phyloP scores from a whole-genome alignment of 2,329 filamentous ascomycete genomes.

The Apiospora kogelbergensis region DNA sequence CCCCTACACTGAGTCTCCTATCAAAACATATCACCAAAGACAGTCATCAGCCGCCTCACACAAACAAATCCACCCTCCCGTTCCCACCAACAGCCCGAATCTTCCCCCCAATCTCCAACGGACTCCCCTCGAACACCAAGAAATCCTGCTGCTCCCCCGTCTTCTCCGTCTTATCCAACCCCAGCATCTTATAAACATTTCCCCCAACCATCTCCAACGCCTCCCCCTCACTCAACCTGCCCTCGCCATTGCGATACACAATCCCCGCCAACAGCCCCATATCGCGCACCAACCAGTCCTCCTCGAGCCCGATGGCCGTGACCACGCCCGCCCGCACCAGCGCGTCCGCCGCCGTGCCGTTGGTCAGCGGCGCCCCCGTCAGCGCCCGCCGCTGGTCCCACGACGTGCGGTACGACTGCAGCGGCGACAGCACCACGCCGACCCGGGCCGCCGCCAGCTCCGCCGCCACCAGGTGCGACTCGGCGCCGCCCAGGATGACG shows the following conservation, averaged over 20 bases:
- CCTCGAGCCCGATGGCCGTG: constrained; percentile 57
- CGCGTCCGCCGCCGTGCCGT: constrained; percentile 60
- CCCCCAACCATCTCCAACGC: constrained; percentile 57
- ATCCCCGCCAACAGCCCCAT: constrained; percentile 60
- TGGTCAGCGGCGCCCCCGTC: constrained; percentile 64
- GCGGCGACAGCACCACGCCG: constrained; percentile 59
- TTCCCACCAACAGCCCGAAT: constrained; percentile 51
- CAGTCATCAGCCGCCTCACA: not conserved
- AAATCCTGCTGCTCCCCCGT: constrained; percentile 36
- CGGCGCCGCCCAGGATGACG: constrained; percentile 61
- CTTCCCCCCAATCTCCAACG: constrained; percentile 57
- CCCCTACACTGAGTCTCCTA: too few species aligned
- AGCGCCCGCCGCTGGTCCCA: constrained; percentile 66
- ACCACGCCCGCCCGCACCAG: constrained; percentile 59
- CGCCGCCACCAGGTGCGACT: constrained; percentile 58
- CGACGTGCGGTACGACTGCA: constrained; percentile 51
- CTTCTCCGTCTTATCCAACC: constrained; percentile 35
- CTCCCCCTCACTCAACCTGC: constrained; percentile 50
- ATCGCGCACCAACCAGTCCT: constrained; percentile 63
- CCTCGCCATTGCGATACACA: constrained; percentile 56
- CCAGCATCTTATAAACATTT: constrained; percentile 60
- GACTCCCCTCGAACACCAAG: constrained; percentile 63
- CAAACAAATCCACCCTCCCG: constrained; percentile 3
- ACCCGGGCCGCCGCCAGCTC: constrained; percentile 57
- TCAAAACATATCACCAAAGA: too few species aligned